Base-by-base conservation (phyloP, 2,329 filamentous ascomycete species). In the Fusarium nelsonii region DNA sequence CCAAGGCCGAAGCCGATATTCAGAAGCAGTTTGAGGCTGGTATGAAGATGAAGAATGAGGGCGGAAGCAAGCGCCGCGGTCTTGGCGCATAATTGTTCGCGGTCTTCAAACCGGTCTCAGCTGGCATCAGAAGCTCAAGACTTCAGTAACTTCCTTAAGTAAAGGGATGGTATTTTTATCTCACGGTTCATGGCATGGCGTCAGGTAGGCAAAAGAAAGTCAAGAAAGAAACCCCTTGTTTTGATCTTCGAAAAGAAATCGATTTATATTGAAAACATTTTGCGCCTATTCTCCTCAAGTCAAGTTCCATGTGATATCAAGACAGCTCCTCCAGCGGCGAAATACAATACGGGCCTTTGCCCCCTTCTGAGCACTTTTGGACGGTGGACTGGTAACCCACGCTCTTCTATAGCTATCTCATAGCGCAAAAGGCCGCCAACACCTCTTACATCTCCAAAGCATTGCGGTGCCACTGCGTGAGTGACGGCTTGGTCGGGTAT, bases 1-100 rank as follows among this genome's bases (percentile, higher is more conserved):
- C 72, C 58, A 79, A 81, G 68, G 81, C 84, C 32, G 83, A 87
- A 66, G 80, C 81, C 30, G 85, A 88, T 44, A 82, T 89, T 23
- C 85, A 87, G 76, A 81, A 81, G 62, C 87, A 89, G 71, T 89
- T 86, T 63, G 83, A 87, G 63, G 78, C 78, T 11, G 86, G 87
- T 30, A 86, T 88, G 77, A 82, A 81, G 71, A 83, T 84, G 79
- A 89, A 88, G 78, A 80, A 83, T 32, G 86, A 86, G 44, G 79
- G 78, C 20, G 81, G 82, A 28, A 81, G 81, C 36, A 83, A 84
- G 73, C 82, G 81, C 61, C 83, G 80, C 46, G 87, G 87, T 4
- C 80, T 89, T 12, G 86, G 86, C 20, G 85, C 85, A 30, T 86
- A 78, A 76, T 43, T 58, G 57, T 54, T 18, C 10, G 18, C 44